Evolutionary conservation across 352 stramenopile genomes (phyloP).

Genomic region (Pythium folliculosum): DNA sequence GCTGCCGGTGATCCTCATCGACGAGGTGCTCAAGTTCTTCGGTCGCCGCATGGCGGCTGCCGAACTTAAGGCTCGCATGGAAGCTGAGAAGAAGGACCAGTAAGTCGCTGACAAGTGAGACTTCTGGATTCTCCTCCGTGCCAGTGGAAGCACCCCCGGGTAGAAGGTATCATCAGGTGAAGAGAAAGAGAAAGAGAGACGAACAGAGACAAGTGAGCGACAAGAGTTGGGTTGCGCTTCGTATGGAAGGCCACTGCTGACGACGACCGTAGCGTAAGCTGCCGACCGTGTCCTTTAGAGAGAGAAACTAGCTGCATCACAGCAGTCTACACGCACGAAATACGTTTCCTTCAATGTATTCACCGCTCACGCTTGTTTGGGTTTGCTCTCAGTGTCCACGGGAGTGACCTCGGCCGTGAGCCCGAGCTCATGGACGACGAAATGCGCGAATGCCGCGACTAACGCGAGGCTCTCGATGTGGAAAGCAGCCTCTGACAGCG

Average conservation of each 20-base stretch:
- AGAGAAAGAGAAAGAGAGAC: constrained; percentile 9
- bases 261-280: background rate
- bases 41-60: constrained; percentile 78
- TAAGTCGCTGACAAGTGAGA: constrained; percentile 18
- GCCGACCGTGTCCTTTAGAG: constrained; percentile 28
- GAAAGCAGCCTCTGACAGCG: constrained; percentile 47
- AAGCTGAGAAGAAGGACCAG: constrained; percentile 52
- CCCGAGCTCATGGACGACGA: constrained; percentile 25
- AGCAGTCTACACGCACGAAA: constrained; percentile 13
- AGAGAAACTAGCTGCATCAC: constrained; percentile 10
- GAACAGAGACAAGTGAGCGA: constrained; percentile 1
- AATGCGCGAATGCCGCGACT: constrained; percentile 47
- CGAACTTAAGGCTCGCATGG: constrained; percentile 69
- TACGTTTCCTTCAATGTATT: constrained; percentile 13
- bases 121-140: constrained; percentile 2
- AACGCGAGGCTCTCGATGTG: constrained; percentile 55
- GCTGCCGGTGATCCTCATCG: constrained; percentile 92
- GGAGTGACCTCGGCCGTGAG: constrained; percentile 12
- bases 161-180: constrained; percentile 11
- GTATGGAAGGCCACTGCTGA: constrained; percentile 3
- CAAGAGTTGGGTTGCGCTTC: background rate
- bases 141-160: constrained; percentile 22
- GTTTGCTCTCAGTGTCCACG: background rate
- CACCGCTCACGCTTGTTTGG: background rate
- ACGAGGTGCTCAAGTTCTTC: constrained; percentile 94